Conservation (phyloP, 257 asterid genomes). For the Knoxia roxburghii region DNA sequence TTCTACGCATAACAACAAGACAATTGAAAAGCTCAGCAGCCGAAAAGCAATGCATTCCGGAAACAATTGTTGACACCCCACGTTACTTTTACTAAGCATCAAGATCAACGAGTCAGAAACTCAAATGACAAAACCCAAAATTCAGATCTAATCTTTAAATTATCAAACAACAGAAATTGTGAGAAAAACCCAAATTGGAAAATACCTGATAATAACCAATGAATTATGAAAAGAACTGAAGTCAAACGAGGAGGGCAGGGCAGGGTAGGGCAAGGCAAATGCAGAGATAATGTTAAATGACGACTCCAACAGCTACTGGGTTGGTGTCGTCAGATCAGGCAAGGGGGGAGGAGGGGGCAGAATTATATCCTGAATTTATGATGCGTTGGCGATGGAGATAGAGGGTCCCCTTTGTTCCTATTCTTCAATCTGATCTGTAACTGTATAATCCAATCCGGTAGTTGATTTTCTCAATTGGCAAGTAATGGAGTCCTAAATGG, state of each 20-base stretch:
- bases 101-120: background rate
- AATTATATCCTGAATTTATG: background rate
- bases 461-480: background rate
- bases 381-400: background rate
- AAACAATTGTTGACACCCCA: background rate
- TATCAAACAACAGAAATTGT: background rate
- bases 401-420: background rate
- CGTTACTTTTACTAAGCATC: background rate
- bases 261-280: background rate
- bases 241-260: background rate
- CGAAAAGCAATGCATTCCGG: background rate
- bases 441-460: background rate
- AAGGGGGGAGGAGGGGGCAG: too few relatives aligned
- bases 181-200: background rate
- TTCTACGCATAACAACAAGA: background rate
- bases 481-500: background rate
- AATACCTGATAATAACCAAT: background rate
- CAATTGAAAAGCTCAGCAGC: background rate
- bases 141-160: slow-evolving; percentile 6
- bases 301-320: slow-evolving; percentile 11
- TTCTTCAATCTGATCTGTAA: background rate
- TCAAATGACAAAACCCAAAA: slow-evolving; percentile 1
- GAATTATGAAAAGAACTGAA: background rate
- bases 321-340: slow-evolving; percentile 13
- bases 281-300: background rate